Base-by-base conservation (phyloP, 805 yeast genomes). In the Lachancea cidri region DNA sequence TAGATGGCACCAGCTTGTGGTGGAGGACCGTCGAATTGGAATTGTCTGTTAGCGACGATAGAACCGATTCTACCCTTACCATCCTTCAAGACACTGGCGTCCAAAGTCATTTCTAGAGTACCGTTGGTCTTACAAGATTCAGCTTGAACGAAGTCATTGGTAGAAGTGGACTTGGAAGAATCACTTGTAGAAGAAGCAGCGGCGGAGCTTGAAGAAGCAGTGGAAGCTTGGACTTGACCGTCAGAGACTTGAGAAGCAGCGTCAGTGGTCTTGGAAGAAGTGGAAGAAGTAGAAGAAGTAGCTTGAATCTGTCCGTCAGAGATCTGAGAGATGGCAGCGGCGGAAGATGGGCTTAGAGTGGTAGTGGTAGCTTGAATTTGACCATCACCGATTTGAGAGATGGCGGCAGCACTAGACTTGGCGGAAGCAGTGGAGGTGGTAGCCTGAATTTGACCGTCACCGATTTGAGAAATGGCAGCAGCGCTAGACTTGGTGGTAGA, bases 1-100 rank as follows among this genome's bases (percentile, higher is more conserved):
- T 75, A 77, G 60, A 79, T 73, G 44, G 84, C 72, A 65, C 84
- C 85, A 25, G 83, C 86, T 72, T 83, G 91, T 58, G 89, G 88
- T 68, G 86, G 84, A 48, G 87, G 86, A 60, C 89, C 89, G 63
- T 83, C 91, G 57, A 83, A 83, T 70, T 83, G 91, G 76, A 83
- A 83, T 70, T 83, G 91, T 71, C 83, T 73, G 79, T 82, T 83
- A 40, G 88, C 80, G 53, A 83, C 91, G 65, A 83, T 81, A 38
- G 87, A 76, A 53, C 89, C 89, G 50, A 83, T 66, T 74, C 91
- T 78, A 35, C 83, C 83, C 46, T 67, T 50, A 27, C 72, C 58
- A 56, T 83, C 91, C 9, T 67, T 72, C 55, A 83, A 69, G 36
- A 76, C 55, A 50, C 78, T 65, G 29, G 55, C 67, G 29, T 68